Conservation (phyloP, 2,329 filamentous ascomycete genomes). For the Nothomitra cinnamomea region DNA sequence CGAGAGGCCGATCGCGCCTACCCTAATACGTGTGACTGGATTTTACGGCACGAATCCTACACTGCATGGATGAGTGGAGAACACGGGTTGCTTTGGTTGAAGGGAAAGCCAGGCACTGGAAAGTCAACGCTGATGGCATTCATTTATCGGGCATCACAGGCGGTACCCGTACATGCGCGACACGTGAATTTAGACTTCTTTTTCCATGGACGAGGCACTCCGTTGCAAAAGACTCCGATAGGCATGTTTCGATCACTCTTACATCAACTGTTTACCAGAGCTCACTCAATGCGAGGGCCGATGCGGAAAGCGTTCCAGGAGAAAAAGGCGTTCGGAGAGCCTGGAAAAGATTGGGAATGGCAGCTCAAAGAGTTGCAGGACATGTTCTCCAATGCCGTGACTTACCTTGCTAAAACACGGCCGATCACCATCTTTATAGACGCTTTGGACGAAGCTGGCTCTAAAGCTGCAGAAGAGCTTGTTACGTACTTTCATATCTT, state of each 20-base stretch:
- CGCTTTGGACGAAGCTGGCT: constrained; percentile 21
- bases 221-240: constrained; percentile 18
- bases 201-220: constrained; percentile 20
- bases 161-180: constrained; percentile 15
- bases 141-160: constrained; percentile 17
- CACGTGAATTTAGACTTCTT: constrained; percentile 14
- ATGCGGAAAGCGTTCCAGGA: constrained; percentile 11
- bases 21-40: constrained; percentile 20
- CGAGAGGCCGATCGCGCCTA: constrained; percentile 13
- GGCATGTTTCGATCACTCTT: constrained; percentile 23
- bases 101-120: constrained; percentile 25
- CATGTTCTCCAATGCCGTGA: constrained; percentile 12
- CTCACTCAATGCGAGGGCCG: constrained; percentile 13
- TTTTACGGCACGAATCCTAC: constrained; percentile 15
- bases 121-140: constrained; percentile 25
- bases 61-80: constrained; percentile 12
- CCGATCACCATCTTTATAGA: constrained; percentile 20
- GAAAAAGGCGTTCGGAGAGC: constrained; percentile 7
- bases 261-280: constrained; percentile 14
- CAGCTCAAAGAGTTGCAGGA: constrained; percentile 11
- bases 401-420: constrained; percentile 10
- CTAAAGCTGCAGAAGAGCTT: constrained; percentile 13
- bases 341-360: constrained; percentile 17
- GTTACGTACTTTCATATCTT: constrained; percentile 12
- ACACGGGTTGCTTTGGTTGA: constrained; percentile 22